Evolutionary conservation across 164 flowering plant species (phyloP), one percentile per base, ranked within the genome.

Genomic region (Piper longum): DNA sequence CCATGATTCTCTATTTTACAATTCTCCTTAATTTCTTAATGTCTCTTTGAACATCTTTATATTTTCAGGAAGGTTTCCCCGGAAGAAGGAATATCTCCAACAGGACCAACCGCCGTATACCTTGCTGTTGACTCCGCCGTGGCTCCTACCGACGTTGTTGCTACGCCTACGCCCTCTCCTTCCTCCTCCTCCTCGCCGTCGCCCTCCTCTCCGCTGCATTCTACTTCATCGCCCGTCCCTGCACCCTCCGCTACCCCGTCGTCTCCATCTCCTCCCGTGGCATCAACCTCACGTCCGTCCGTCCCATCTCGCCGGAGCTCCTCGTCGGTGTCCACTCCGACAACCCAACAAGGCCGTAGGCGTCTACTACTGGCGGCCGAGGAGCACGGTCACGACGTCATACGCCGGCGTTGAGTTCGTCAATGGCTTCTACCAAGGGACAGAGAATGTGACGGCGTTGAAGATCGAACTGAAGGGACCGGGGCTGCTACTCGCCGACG

Each of bases 351-450:
- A 73, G 59, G 82, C 82, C 68, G 77, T 95, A 69, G 79, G 87
- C 0, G 74, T 95, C 36, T 80, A 77, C 65, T 95, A 95, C 83
- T 62, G 2, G 36, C 36, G 41, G 62, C 57, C 41, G 16, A 85
- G 74, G 5, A 85, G 90, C 75, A 62, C 78, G 59, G 84, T 83
- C 5, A 60, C 66, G 4, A 72, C 85, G 4, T 80, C 72, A 40
- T 73, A 81, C 73, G 26, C 71, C 17, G 79, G 60, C 62, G 74
- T 74, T 1, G 63, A 54, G 16, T 64, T 95, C 0, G 71, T 79
- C 43, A 56, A 60, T 74, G 97, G 97, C 48, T 90, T 88, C 66
- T 76, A 77, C 57, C 97, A 93, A 83, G 87, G 88, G 66, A 16
- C 71, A 4, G 80, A 72, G 5, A 90, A 88, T 66, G 82, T 83